Percentiles rank a stretch among this genome's conserved stretches.
phyloP scores from a whole-genome alignment of 2,329 filamentous ascomycete species.

The Colletotrichum echinochloae region DNA sequence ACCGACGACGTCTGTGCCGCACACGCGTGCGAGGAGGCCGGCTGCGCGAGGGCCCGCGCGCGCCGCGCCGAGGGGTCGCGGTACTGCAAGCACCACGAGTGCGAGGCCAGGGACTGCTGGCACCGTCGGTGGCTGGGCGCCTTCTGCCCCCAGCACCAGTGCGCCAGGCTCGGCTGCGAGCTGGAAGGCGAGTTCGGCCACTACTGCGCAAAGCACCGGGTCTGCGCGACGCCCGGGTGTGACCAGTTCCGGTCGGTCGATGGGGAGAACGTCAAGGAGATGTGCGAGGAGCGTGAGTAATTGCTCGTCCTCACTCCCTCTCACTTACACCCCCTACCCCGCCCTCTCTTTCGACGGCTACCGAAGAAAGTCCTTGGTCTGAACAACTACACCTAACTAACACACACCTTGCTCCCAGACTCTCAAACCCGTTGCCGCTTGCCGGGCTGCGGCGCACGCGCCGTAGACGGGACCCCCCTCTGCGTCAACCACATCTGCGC shows the following conservation, averaged over 20 bases:
- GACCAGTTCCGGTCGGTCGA: slow-evolving; percentile 29
- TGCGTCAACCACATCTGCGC: slow-evolving; percentile 46
- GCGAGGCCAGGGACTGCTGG: slow-evolving; percentile 43
- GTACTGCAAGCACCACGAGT: slow-evolving; percentile 46
- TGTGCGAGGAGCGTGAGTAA: slow-evolving; percentile 45
- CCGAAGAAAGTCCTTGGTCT: not conserved
- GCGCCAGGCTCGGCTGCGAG: slow-evolving; percentile 46
- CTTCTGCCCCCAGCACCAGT: slow-evolving; percentile 47
- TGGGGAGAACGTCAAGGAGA: slow-evolving; percentile 34
- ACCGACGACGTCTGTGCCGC: slow-evolving; percentile 42
- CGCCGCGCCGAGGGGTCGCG: slow-evolving; percentile 12
- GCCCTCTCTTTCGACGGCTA: not conserved
- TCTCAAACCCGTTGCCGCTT: slow-evolving; percentile 20
- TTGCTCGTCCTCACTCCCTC: too few relatives aligned
- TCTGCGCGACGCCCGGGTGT: slow-evolving; percentile 34
- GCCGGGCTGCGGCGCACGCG: slow-evolving; percentile 27
- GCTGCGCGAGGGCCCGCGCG: slow-evolving; percentile 43
- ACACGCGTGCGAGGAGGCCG: slow-evolving; percentile 43
- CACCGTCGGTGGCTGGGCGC: slow-evolving; percentile 42
- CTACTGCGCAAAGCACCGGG: slow-evolving; percentile 44
- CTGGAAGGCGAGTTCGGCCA: slow-evolving; percentile 35
- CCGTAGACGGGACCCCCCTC: slow-evolving; percentile 27
- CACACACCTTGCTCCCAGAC: slow-evolving; percentile 20
- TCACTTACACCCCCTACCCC: too few relatives aligned
- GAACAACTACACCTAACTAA: not conserved